A percentile compares a stretch with the other conserved stretches of the same genome.
These are phyloP conservation scores for Asclepias syriaca DNA, from an alignment of 257 asterid genomes.

Conservation along the genomic window DNA sequence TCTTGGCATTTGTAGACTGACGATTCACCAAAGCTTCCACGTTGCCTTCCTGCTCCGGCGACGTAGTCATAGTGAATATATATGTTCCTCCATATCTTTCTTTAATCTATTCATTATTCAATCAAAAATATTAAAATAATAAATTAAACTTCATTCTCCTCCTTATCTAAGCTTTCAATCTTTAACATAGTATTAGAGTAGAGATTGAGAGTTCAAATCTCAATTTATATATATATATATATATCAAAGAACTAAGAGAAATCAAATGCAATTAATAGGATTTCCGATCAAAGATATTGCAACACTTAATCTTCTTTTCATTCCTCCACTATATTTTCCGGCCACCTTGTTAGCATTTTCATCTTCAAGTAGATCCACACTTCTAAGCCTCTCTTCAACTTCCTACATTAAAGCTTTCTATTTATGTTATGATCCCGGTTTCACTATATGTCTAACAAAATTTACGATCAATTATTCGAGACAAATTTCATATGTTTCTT, in stretches of 20 bases:
- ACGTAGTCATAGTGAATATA: slow-evolving; percentile 34
- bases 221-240: not conserved
- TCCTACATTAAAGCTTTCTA: slow-evolving; percentile 36
- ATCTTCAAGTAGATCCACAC: slow-evolving; percentile 75
- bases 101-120: slow-evolving; percentile 25
- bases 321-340: slow-evolving; percentile 87
- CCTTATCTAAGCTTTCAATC: no score
- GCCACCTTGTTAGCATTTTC: slow-evolving; percentile 81
- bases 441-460: no score
- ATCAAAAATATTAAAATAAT: not conserved
- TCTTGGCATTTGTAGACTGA: slow-evolving; percentile 27
- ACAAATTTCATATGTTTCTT: slow-evolving; percentile 16
- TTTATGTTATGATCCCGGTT: no score
- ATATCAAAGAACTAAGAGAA: not conserved
- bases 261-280: slow-evolving; percentile 28
- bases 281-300: slow-evolving; percentile 95
- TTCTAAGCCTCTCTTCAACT: slow-evolving; percentile 81
- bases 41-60: slow-evolving; percentile 19
- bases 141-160: no score
- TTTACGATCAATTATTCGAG: no score
- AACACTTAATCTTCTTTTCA: slow-evolving; percentile 97
- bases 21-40: slow-evolving; percentile 23
- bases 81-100: slow-evolving; percentile 39
- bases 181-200: no score
- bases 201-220: no score